These are phyloP conservation scores for Cercospora brassicicola DNA, from an alignment of 2,329 filamentous ascomycete genomes.

Conservation along the genomic window DNA sequence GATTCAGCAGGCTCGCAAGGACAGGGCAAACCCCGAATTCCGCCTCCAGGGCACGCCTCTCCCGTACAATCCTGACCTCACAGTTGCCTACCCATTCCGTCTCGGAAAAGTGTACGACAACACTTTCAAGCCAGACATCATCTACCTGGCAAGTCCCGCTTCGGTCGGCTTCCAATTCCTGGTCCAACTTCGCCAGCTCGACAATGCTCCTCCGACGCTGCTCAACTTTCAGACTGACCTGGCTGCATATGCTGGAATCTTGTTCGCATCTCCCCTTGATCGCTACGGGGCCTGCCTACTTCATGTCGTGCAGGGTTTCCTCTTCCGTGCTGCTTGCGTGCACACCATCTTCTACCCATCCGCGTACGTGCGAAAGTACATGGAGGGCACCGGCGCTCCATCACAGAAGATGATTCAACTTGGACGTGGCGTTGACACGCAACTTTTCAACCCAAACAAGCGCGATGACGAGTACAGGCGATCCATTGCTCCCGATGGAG, in stretches of 20 bases:
- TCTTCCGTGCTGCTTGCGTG: slow-evolving; percentile 63
- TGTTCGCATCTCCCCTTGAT: slow-evolving; percentile 66
- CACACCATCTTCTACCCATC: slow-evolving; percentile 70
- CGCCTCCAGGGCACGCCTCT: slow-evolving; percentile 65
- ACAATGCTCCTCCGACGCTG: slow-evolving; percentile 58
- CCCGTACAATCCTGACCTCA: slow-evolving; percentile 70
- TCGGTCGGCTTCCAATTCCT: slow-evolving; percentile 70
- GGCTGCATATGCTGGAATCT: slow-evolving; percentile 66
- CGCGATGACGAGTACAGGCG: slow-evolving; percentile 55
- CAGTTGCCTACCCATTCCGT: slow-evolving; percentile 68
- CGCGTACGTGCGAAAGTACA: slow-evolving; percentile 61
- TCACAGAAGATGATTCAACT: slow-evolving; percentile 60
- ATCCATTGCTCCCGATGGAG: slow-evolving; percentile 60
- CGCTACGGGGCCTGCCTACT: slow-evolving; percentile 63
- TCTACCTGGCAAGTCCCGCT: slow-evolving; percentile 69
- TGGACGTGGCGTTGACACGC: slow-evolving; percentile 65
- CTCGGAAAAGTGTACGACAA: slow-evolving; percentile 61
- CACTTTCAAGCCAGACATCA: slow-evolving; percentile 66
- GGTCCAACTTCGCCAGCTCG: slow-evolving; percentile 65
- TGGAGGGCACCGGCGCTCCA: slow-evolving; percentile 59
- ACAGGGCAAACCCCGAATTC: slow-evolving; percentile 51
- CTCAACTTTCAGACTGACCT: slow-evolving; percentile 73
- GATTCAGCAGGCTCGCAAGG: slow-evolving; percentile 35
- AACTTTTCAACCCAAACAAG: slow-evolving; percentile 58
- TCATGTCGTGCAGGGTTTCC: slow-evolving; percentile 63